Base-by-base conservation (phyloP, 2,329 filamentous ascomycete species). In the Colletotrichum sp. region DNA sequence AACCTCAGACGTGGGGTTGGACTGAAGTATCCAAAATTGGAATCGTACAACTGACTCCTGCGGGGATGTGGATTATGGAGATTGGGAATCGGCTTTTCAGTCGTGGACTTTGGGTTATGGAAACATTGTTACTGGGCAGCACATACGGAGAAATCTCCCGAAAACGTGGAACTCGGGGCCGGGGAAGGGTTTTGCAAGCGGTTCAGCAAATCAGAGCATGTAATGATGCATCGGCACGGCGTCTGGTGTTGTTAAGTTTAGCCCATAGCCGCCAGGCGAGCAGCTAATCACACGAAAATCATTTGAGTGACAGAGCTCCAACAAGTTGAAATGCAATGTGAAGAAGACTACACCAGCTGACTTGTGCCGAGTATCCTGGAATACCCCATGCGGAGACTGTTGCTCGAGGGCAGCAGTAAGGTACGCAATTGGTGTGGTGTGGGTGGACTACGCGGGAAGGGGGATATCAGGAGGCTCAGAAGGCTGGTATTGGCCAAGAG, bases 191-290 rank as follows among this genome's bases (percentile, higher is more conserved):
- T 62, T 70, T 60, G 59, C 59, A 70, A 66, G 71, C 74, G 71
- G 49, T 70, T 75, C 69, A 68, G 62, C 69, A 75, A 73, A 52
- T 62, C 36, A 70, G 32, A 63, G 30, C 66, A 75, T 75, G 72
- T 71, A 71, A 64, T 65, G 74, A 76, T 77, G 75, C 75, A 77
- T 68, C 63, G 66, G 67, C 71, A 77, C 30, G 72, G 75, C 72
- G 63, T 75, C 52, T 75, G 67, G 75, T 71, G 76, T 77, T 77
- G 74, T 77, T 77, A 77, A 77, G 74, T 77, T 77, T 77, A 77
- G 76, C 76, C 28, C 55, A 57, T 68, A 71, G 65, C 71, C 65
- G 71, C 72, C 26, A 62, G 32, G 52, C 72, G 62, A 64, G 70
- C 65, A 74, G 67, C 62, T 71, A 70, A 71, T 67, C 52, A 77